Evolutionary conservation across 768 basidiomycete genomes (phyloP), one percentile per base, ranked within the genome.

Genomic region (Boletus barrowsii): DNA sequence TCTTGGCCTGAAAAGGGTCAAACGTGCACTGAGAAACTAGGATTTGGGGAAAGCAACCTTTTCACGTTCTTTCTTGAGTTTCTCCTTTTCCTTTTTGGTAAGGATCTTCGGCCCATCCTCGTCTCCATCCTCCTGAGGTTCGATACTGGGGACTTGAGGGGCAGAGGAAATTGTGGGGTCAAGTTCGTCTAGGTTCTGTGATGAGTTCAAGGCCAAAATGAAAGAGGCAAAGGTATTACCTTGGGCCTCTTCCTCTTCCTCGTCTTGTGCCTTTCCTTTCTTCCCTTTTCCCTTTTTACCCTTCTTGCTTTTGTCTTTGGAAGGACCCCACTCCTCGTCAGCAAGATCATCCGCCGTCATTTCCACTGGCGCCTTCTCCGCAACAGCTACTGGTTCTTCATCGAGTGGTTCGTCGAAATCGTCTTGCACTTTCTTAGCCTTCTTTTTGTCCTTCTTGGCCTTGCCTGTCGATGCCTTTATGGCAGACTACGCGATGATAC

Each of bases 31-130:
- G 36, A 50, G 47, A 56, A 30, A 47, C n/a, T n/a, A 49, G 29
- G 40, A 6, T 10, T 50, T n/a, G 37, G 40, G 39, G 39, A 20
- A 54, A 39, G 64, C 45, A 35, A 87, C 93, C 87, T 97, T 97
- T 76, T 97, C 94, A 48, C 85, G 83, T 73, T 98, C 95, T 75
- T 98, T 98, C 83, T 98, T 98, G 56, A 96, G 76, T 68, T 87
- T 87, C 70, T 98, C 95, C 75, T 98, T 98, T 78, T 98, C 92
- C 70, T 96, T 97, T 76, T 98, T 98, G 17, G 88, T 86, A 35
- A 97, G 72, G 32, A 96, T 68, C 72, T 87, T 85, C 4, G 76
- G 75, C 14, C 80, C 76, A 5, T 59, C 79, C 1, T 67, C 84
- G 8, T 78, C 83, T 22, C 47, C 78, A 30, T 68, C 71, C 37